Evolutionary conservation across 306 rosid species (phyloP).

Genomic region (Sicyos edulis): DNA sequence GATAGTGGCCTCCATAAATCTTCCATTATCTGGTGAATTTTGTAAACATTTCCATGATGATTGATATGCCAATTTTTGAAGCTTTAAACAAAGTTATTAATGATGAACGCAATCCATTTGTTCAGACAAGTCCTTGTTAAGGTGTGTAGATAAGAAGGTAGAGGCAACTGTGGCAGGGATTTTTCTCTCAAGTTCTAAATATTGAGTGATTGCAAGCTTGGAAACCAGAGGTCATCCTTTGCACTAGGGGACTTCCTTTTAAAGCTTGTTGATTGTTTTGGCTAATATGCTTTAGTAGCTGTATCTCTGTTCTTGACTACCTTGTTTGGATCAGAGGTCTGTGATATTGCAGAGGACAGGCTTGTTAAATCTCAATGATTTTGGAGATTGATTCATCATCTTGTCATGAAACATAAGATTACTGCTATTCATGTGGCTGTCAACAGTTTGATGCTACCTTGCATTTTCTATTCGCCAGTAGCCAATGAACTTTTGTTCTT

Average conservation of each 20-base stretch:
- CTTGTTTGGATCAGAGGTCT: not conserved
- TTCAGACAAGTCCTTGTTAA: not conserved
- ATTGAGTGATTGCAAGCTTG: not conserved
- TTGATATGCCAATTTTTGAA: not conserved
- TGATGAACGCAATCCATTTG: not conserved
- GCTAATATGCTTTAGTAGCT: not conserved
- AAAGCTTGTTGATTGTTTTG: not conserved
- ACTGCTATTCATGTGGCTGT: not conserved
- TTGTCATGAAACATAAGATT: constrained; percentile 2
- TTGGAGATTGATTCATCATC: constrained; percentile 1
- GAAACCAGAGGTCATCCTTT: not conserved
- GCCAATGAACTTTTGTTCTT: not conserved
- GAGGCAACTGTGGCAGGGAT: not conserved
- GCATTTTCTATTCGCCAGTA: not conserved
- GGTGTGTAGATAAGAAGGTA: constrained; percentile 5
- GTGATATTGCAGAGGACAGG: not conserved
- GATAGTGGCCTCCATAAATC: no score
- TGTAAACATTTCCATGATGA: no score
- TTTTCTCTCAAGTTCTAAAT: not conserved
- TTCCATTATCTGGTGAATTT: no score
- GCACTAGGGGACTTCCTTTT: constrained; percentile 1
- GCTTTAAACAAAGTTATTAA: not conserved
- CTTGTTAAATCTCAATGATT: not conserved
- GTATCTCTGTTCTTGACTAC: not conserved
- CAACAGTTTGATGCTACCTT: not conserved